phyloP scores from a whole-genome alignment of 441 rosid genomes.

The Euphorbia celastroides region DNA sequence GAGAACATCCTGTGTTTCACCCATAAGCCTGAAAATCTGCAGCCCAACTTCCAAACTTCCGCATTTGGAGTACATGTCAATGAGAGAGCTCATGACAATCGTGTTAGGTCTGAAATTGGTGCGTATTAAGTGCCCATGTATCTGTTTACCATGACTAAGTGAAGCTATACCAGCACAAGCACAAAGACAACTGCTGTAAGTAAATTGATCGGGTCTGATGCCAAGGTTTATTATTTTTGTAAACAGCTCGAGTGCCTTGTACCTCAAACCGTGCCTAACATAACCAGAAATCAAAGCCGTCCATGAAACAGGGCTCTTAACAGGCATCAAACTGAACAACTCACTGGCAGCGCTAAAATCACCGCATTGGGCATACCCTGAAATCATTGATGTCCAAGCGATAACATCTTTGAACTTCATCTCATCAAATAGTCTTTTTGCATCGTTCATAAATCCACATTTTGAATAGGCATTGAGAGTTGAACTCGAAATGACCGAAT shows the following conservation, averaged over 20 bases:
- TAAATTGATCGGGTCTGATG: slow-evolving; percentile 53
- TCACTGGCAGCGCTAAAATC: slow-evolving; percentile 39
- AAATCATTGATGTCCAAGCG: slow-evolving; percentile 61
- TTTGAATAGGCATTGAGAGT: slow-evolving; percentile 61
- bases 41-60: slow-evolving; percentile 45
- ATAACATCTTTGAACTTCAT: slow-evolving; percentile 33
- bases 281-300: slow-evolving; percentile 55
- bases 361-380: slow-evolving; percentile 45
- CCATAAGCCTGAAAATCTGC: slow-evolving; percentile 40
- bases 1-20: slow-evolving; percentile 39
- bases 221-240: slow-evolving; percentile 35
- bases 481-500: slow-evolving; percentile 51
- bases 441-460: slow-evolving; percentile 36
- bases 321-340: slow-evolving; percentile 44
- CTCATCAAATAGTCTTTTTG: slow-evolving; percentile 54
- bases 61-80: slow-evolving; percentile 73
- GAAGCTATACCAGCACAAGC: slow-evolving; percentile 69
- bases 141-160: slow-evolving; percentile 52
- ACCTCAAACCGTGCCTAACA: slow-evolving; percentile 36
- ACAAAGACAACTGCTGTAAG: slow-evolving; percentile 53
- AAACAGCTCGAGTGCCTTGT: slow-evolving; percentile 44
- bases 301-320: slow-evolving; percentile 51
- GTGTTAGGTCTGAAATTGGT: slow-evolving; percentile 35
- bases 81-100: slow-evolving; percentile 48
- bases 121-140: slow-evolving; percentile 34